Evolutionary conservation across 768 basidiomycete species (phyloP).

Genomic region (Strobilomyces confusus): DNA sequence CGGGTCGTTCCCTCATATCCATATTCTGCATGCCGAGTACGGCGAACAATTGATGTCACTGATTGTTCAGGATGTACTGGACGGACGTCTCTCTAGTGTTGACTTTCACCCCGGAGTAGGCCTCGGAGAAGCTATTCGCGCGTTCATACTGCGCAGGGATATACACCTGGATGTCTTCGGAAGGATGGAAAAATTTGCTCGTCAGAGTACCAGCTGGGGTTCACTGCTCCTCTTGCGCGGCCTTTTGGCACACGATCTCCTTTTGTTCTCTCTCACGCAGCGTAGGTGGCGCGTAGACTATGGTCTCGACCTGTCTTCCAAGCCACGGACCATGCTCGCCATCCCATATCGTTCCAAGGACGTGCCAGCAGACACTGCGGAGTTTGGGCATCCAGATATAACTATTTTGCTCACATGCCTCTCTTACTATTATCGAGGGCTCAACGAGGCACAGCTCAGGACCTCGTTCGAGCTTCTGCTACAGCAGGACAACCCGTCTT

Average conservation of each 20-base stretch:
- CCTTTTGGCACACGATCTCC: background rate
- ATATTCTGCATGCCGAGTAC: background rate
- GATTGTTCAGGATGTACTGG: too few species aligned
- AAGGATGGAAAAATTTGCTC: background rate
- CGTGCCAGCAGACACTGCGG: background rate
- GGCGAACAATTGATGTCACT: too few species aligned
- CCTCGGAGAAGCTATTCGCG: background rate
- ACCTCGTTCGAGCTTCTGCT: background rate
- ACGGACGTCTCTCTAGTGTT: background rate
- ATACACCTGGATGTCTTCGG: background rate
- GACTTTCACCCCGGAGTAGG: background rate
- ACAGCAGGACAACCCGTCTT: background rate
- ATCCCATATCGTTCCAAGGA: background rate
- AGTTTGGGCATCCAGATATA: background rate
- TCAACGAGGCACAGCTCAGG: background rate
- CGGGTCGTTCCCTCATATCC: background rate
- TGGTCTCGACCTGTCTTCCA: background rate
- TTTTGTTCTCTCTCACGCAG: background rate
- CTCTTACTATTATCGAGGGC: background rate
- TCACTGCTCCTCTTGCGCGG: background rate
- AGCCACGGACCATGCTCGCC: background rate
- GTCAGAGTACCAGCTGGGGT: background rate
- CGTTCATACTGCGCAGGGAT: background rate
- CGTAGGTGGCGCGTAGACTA: background rate
- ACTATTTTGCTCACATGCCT: background rate